Evolutionary conservation across 1,284 basidiomycete species (phyloP).

Genomic region (Tilletiaria anomala): DNA sequence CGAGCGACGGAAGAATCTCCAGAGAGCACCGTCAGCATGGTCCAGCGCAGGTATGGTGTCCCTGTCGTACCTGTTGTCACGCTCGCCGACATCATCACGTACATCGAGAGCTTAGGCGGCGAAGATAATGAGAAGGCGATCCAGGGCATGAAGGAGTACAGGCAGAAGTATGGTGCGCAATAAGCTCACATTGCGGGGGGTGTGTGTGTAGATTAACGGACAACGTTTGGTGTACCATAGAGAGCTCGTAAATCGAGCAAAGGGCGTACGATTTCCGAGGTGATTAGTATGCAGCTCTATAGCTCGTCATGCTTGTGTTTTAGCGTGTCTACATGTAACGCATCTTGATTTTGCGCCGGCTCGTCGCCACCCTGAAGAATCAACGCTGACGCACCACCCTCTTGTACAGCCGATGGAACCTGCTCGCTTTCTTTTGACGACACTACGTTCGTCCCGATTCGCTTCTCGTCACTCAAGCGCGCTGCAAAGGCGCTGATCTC

Average conservation of each 20-base stretch:
- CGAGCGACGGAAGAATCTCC: conserved; percentile 49
- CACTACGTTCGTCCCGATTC: conserved; percentile 4
- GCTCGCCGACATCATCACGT: conserved; percentile 71
- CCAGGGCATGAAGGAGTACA: conserved; percentile 62
- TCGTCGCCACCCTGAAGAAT: too few relatives aligned
- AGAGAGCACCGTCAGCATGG: conserved; percentile 47
- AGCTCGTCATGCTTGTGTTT: too few relatives aligned
- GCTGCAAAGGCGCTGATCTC: conserved; percentile 39
- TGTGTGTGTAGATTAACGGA: too few relatives aligned
- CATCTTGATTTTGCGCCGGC: too few relatives aligned
- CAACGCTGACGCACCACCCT: too few relatives aligned
- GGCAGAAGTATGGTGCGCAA: conserved; percentile 56
- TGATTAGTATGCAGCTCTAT: too few relatives aligned
- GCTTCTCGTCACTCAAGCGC: conserved; percentile 13
- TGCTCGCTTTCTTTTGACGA: conserved; percentile 2
- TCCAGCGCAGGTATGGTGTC: conserved; percentile 60
- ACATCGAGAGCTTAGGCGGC: conserved; percentile 58
- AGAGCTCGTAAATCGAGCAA: too few relatives aligned
- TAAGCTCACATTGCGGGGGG: too few relatives aligned
- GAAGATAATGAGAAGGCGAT: conserved; percentile 49
- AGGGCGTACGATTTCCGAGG: too few relatives aligned
- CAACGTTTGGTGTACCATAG: too few relatives aligned
- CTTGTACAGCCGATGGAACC: too few relatives aligned
- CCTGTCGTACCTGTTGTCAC: conserved; percentile 59
- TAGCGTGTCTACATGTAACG: too few relatives aligned